Base-by-base conservation (phyloP, 257 asterid genomes). In the Leptodermis oblonga region DNA sequence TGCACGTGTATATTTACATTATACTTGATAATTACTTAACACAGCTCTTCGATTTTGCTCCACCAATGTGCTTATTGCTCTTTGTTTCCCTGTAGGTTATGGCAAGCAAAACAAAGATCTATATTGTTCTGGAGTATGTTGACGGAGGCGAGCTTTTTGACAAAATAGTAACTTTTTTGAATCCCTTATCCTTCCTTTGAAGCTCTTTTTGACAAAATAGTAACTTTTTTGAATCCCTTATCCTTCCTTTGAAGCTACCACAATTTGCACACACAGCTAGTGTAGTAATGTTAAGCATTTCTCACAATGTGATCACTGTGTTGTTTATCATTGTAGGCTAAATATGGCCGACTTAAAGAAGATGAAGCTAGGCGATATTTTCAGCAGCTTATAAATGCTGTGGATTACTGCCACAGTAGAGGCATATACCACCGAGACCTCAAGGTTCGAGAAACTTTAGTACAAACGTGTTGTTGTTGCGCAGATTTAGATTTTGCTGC, bases 401-500 rank as follows among this genome's bases (percentile, higher is more conserved):
- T 90, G 65, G 97, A 90, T 78, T 88, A 83, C 77, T 90, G 97
- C 86, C 97, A 90, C 76, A 90, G 94, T 67, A 82, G 97, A 82
- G 95, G 95, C 15, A 86, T 90, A 65, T 88, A 77, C 81, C 97
- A 88, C 71, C 78, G 97, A 81, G 94, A 90, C 76, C 84, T 90
- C 81, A 90, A 90, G 95, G 97, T 87, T 61, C 46, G 49, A 0
- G 17, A 33, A 4, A 45, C 13, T 26, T 54, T 56, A 20, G 3
- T n/a, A 59, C n/a, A 31, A 59, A 15, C 10, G 3, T 59, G 26
- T 17, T 18, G 18, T 26, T 56, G 13, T 17, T 56, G 11, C 8
- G 26, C 25, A 49, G 0, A 4, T 39, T 54, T 54, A 9, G 3
- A 25, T 28, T 26, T 55, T 15, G 5, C 36, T 55, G 6, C 37